Conservation (phyloP, 495 filamentous ascomycete species). For the Lasiosphaeris hirsuta region DNA sequence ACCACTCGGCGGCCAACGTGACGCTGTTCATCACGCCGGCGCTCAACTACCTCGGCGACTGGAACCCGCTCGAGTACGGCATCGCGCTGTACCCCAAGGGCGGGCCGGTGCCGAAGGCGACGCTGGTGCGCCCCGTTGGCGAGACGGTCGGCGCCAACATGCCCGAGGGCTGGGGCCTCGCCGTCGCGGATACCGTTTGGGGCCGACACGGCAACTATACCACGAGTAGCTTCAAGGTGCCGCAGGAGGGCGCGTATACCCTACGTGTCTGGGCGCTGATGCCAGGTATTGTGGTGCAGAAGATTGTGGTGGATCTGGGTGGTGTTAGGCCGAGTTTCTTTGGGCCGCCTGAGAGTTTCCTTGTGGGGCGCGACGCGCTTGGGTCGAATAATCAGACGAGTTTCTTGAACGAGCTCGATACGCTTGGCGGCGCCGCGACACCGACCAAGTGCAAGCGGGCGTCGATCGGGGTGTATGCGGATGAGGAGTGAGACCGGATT, state of each 20-base stretch:
- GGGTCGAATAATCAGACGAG: conserved; percentile 42
- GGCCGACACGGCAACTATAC: conserved; percentile 45
- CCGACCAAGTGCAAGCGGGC: neutral
- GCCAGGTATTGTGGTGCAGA: conserved; percentile 65
- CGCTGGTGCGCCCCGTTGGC: conserved; percentile 51
- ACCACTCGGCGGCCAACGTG: conserved; percentile 50
- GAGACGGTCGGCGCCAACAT: conserved; percentile 43
- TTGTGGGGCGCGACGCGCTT: conserved; percentile 42
- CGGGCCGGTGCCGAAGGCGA: conserved; percentile 29
- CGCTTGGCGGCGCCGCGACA: conserved; percentile 12
- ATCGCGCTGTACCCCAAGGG: conserved; percentile 47
- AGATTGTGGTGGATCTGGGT: conserved; percentile 63
- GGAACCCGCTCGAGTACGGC: conserved; percentile 57
- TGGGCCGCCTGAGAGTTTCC: conserved; percentile 65
- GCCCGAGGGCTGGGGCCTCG: conserved; percentile 55
- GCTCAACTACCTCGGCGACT: conserved; percentile 59
- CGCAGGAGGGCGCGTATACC: conserved; percentile 50
- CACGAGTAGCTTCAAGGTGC: conserved; percentile 49
- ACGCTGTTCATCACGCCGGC: conserved; percentile 59
- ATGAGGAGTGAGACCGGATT: neutral
- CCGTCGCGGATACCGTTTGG: conserved; percentile 60
- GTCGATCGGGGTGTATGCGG: neutral
- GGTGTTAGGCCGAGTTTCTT: conserved; percentile 64
- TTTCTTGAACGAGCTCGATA: conserved; percentile 31
- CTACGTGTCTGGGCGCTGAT: conserved; percentile 61